A percentile compares a stretch with the other conserved stretches of the same genome.
Conservation (phyloP, 164 flowering plant species). For the Sedum album region DNA sequence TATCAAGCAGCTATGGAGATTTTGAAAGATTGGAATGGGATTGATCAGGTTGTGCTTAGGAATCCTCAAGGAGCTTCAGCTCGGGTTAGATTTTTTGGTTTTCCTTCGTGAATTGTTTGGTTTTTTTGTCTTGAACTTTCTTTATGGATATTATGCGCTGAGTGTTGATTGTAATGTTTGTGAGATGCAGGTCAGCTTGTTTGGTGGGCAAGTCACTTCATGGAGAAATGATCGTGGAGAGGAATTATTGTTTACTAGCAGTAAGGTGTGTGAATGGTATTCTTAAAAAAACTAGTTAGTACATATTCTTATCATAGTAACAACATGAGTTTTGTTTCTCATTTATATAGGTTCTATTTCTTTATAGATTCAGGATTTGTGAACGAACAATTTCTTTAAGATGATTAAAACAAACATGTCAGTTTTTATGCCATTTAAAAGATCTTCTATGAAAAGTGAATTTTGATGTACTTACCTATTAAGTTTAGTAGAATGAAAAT, state of each 20-base stretch:
- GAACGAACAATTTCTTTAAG: not conserved
- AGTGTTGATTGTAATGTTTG: not conserved
- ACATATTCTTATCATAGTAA: not conserved
- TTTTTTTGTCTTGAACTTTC: not conserved
- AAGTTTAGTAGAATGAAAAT: not conserved
- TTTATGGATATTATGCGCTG: not conserved
- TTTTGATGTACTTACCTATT: not conserved
- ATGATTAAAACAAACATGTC: not conserved
- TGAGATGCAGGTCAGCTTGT: conserved; percentile 67
- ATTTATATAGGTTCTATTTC: not conserved
- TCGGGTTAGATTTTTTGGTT: conserved; percentile 39
- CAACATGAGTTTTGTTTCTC: not conserved
- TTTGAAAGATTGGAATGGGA: conserved; percentile 82
- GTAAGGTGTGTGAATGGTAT: conserved; percentile 41
- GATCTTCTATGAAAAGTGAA: not conserved
- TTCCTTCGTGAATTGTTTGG: not conserved
- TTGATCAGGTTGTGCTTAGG: conserved; percentile 64
- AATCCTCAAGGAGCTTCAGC: conserved; percentile 74
- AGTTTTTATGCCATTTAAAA: not conserved
- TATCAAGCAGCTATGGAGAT: conserved; percentile 46
- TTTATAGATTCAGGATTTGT: not conserved
- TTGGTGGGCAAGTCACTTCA: conserved; percentile 82
- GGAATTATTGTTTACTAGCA: conserved; percentile 85
- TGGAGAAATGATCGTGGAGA: conserved; percentile 89
- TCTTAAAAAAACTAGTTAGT: not conserved